Base-by-base conservation (phyloP, 331 rosid genomes). In the Saraca asoca region DNA sequence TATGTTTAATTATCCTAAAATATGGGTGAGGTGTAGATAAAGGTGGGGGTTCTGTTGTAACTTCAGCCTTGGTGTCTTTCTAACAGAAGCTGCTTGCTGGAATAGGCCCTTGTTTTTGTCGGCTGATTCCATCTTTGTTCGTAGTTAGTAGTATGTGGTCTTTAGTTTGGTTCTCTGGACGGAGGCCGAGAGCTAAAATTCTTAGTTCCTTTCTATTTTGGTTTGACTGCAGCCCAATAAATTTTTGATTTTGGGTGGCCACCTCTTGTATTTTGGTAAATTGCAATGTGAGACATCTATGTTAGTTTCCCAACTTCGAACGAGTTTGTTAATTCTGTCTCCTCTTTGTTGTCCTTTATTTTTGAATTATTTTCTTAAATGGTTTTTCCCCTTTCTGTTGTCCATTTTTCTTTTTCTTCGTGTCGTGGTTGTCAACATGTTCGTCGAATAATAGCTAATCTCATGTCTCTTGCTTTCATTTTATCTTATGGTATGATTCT, bases 91-190 rank as follows among this genome's bases (percentile, higher is more conserved):
- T 62, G 64, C 78, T 42, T 71, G 19, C 64, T 61, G 90, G 88
- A 78, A 76, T 68, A 54, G 94, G 91, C 66, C 72, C 72, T 80
- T 64, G 82, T 89, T 89, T 89, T 89, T 82, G 78, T 75, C 39
- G 80, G 96, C 79, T 80, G 12, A 33, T 86, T 87, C 85, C 94
- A 56, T 69, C 56, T 59, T 24, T 24, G 31, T 3, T 44, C 73
- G 54, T 46, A n/a, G 57, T 72, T 66, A 16, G 31, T 24, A 16
- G 45, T 31, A 49, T n/a, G 31, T 24, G 31, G 17, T 62, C 57
- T 33, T 0, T 12, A n/a, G 20, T 54, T 56, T 29, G 67, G 52
- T 43, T 60, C 68, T 39, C 52, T 0, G 35, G 7, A 39, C n/a
- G 31, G 58, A 65, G 75, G 62, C 58, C 46, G 31, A 37, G 52